These are phyloP conservation scores for Tulasnella sp. DNA, from an alignment of 768 basidiomycete species.

Conservation along the genomic window DNA sequence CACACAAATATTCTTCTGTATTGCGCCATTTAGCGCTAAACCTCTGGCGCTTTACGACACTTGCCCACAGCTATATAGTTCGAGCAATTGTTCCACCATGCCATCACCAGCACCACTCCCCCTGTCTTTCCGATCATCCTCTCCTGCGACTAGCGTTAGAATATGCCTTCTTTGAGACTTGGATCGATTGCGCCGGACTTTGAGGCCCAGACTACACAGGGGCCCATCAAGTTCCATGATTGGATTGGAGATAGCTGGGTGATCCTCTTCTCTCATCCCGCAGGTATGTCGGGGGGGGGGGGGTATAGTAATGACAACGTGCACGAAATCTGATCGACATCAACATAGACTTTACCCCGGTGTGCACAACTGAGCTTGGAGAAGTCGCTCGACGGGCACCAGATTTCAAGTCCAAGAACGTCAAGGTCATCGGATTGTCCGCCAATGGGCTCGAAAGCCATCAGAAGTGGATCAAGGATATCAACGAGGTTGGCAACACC, in stretches of 20 bases:
- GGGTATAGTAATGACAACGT: constrained; percentile 20
- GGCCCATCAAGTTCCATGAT: constrained; percentile 84
- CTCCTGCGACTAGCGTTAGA: neutral
- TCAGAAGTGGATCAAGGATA: constrained; percentile 79
- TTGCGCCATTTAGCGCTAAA: no score
- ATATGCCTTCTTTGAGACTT: constrained; percentile 32
- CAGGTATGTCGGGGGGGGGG: no score
- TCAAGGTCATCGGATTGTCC: constrained; percentile 89
- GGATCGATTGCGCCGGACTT: constrained; percentile 88
- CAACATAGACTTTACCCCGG: constrained; percentile 15
- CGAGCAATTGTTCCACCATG: no score
- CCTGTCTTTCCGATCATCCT: neutral
- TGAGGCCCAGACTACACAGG: constrained; percentile 77
- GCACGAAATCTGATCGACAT: neutral
- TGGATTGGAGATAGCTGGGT: constrained; percentile 71
- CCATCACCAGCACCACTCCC: no score
- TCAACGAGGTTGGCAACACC: constrained; percentile 71
- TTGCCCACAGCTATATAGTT: no score
- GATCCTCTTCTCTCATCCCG: constrained; percentile 90
- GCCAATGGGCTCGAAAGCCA: constrained; percentile 85
- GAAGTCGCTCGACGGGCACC: constrained; percentile 80
- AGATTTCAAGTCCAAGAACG: constrained; percentile 79
- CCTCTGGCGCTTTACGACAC: no score
- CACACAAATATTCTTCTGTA: no score
- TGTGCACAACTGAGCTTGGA: constrained; percentile 95